These are phyloP conservation scores for Hypoxylon sp. DNA, from an alignment of 2,329 filamentous ascomycete genomes.

Conservation along the genomic window DNA sequence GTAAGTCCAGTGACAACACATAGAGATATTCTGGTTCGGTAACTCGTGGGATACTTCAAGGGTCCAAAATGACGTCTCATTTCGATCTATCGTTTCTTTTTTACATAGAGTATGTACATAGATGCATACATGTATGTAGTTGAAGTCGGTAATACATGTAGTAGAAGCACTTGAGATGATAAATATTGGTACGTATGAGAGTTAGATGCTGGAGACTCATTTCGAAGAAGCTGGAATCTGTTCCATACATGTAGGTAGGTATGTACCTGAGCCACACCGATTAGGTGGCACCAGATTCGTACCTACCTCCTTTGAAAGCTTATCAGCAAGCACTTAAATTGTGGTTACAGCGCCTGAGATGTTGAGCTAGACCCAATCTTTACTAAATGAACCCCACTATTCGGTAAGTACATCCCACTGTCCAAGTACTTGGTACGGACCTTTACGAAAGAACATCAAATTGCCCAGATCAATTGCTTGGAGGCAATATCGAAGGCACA, in stretches of 20 bases:
- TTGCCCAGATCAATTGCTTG: too few species aligned
- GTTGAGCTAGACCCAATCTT: neutral
- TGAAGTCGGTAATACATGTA: neutral
- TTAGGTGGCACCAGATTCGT: slow-evolving; percentile 12
- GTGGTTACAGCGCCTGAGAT: slow-evolving; percentile 32
- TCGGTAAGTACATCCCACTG: slow-evolving; percentile 23
- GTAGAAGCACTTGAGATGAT: neutral
- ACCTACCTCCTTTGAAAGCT: slow-evolving; percentile 8
- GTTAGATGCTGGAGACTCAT: neutral
- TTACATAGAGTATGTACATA: slow-evolving; percentile 1
- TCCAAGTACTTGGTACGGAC: slow-evolving; percentile 11
- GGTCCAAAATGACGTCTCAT: slow-evolving; percentile 19
- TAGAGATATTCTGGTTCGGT: slow-evolving; percentile 9
- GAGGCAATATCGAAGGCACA: neutral
- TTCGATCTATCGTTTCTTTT: slow-evolving; percentile 6
- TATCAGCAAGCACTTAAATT: slow-evolving; percentile 29
- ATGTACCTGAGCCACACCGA: slow-evolving; percentile 11
- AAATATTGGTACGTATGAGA: neutral
- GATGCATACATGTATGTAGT: neutral
- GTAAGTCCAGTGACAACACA: slow-evolving; percentile 37
- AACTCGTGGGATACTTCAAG: slow-evolving; percentile 17
- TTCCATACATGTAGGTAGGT: too few species aligned
- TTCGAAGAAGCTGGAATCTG: slow-evolving; percentile 33
- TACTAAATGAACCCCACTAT: slow-evolving; percentile 26
- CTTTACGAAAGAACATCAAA: neutral